Evolutionary conservation across 345 rosid genomes (phyloP), one percentile per base, ranked within the genome.

Genomic region (Gossypium herbaceum): DNA sequence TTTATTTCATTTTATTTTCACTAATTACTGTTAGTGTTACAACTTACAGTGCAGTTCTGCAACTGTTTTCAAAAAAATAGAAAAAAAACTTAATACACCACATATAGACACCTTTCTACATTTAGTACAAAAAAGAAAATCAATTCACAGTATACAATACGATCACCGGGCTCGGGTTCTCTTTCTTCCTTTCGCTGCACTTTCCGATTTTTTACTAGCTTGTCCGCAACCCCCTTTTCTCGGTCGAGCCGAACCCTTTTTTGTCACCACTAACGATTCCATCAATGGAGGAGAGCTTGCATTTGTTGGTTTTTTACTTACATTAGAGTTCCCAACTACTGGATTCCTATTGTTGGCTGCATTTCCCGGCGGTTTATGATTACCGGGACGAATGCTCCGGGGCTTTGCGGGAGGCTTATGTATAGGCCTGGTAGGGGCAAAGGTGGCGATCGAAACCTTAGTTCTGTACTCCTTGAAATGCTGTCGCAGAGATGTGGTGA

Each of bases 401-500:
- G 92, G 87, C 50, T 82, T 87, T 22, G 60, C 84, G 7, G 87
- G 77, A 75, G 75, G 86, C 71, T 85, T 50, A 72, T 60, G 80
- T 52, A 78, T 63, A 56, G 78, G 63, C 73, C 81, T 47, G 45
- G 75, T 75, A 50, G 82, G 54, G 3, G 72, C 48, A 43, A 76
- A 85, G 58, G 71, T 73, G 24, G 79, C 16, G 50, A 71, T 66
- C 12, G 76, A 78, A 58, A 81, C 51, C 75, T 76, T 80, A 75
- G 66, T 78, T 77, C 50, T 74, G 34, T 58, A 67, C 44, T 84
- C 79, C 76, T 76, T 81, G 13, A 80, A 73, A 76, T 85, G 86
- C 25, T 82, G 86, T 75, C 50, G 76, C 64, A 92, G 68, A 68
- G 90, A 82, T 74, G 81, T 80, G 29, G 79, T 85, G 50, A 88